Conservation (phyloP, 257 asterid species). For the Primulina eburnea region DNA sequence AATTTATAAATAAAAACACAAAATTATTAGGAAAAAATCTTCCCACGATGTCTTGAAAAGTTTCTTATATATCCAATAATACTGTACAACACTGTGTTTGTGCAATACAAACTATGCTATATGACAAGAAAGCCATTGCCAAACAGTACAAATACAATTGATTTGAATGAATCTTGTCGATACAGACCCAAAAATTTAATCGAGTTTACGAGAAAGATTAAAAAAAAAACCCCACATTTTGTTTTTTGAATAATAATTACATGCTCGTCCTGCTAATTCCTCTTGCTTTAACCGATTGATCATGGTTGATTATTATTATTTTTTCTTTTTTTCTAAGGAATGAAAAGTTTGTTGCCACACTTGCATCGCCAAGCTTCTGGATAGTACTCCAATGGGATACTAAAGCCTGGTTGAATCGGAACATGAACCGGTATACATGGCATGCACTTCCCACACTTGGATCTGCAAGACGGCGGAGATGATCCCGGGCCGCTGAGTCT, state of each 20-base stretch:
- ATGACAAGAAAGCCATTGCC: neutral
- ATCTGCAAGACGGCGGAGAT: conserved; percentile 80
- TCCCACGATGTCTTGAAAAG: neutral
- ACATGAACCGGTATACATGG: conserved; percentile 85
- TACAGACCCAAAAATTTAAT: neutral
- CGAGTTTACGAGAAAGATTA: neutral
- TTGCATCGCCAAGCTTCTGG: conserved; percentile 96
- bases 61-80: neutral
- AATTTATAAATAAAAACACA: neutral
- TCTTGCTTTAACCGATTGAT: neutral
- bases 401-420: conserved; percentile 73
- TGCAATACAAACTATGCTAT: neutral
- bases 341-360: conserved; percentile 72
- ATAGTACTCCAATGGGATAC: conserved; percentile 67
- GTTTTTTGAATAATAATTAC: neutral
- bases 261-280: neutral
- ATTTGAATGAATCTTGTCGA: neutral
- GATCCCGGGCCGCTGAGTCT: conserved; percentile 70
- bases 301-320: no score
- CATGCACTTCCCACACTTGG: conserved; percentile 66
- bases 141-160: neutral
- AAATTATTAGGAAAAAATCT: neutral
- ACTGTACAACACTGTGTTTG: neutral
- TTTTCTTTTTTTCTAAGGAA: conserved; percentile 42
- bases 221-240: neutral